Evolutionary conservation across 2,329 filamentous ascomycete genomes (phyloP).

Genomic region (Beauveria rudraprayagi): DNA sequence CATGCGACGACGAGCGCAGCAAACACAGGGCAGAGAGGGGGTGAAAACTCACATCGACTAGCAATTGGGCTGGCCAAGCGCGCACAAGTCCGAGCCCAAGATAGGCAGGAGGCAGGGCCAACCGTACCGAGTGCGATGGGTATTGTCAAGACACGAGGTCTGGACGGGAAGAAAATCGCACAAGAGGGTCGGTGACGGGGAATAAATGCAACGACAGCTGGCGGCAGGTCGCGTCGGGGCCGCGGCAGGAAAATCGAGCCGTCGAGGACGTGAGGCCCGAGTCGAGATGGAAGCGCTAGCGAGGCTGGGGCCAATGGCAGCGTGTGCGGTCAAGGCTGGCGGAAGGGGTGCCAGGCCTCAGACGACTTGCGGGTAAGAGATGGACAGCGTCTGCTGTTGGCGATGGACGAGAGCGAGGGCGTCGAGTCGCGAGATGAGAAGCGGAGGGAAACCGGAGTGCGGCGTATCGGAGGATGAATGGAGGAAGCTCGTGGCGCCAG

Average conservation of each 20-base stretch:
- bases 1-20: not conserved
- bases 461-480: constrained; percentile 10
- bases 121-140: constrained; percentile 3
- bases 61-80: constrained; percentile 10
- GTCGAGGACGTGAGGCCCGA: not conserved
- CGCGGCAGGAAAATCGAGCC: not conserved
- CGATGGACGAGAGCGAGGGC: not conserved
- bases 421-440: constrained; percentile 6
- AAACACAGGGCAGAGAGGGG: not conserved
- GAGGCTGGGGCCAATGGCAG: constrained; percentile 3
- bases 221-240: not conserved
- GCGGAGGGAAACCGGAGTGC: not conserved
- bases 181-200: not conserved
- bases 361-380: not conserved
- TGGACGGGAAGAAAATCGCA: not conserved
- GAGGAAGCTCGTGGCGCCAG: constrained; percentile 8
- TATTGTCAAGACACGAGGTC: not conserved
- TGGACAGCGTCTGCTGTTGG: not conserved
- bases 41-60: constrained; percentile 7
- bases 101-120: constrained; percentile 6
- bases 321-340: constrained; percentile 1
- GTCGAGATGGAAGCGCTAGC: constrained; percentile 3
- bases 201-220: not conserved
- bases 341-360: not conserved
- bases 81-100: constrained; percentile 9